These are phyloP conservation scores for Daldinia grandis DNA, from an alignment of 495 filamentous ascomycete genomes.

Conservation along the genomic window DNA sequence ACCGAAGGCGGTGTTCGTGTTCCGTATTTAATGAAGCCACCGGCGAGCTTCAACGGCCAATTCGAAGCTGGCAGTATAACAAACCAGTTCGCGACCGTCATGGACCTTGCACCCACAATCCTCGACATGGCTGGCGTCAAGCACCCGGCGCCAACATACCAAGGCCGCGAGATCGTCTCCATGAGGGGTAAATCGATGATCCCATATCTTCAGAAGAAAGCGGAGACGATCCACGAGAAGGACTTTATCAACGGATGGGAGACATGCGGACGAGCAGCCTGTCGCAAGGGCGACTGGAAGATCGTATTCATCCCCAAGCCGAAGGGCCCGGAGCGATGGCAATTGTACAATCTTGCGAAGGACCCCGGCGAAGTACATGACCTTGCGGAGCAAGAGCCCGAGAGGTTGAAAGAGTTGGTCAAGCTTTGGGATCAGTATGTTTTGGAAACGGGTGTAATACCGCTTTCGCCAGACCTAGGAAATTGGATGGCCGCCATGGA, in stretches of 20 bases:
- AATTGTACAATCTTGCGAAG: slow-evolving; percentile 50
- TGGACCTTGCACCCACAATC: slow-evolving; percentile 70
- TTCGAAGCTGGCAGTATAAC: slow-evolving; percentile 55
- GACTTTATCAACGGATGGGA: slow-evolving; percentile 53
- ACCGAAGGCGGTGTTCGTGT: slow-evolving; percentile 69
- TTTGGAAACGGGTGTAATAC: slow-evolving; percentile 64
- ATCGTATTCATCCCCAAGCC: slow-evolving; percentile 49
- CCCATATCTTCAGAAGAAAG: slow-evolving; percentile 42
- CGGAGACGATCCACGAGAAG: slow-evolving; percentile 50
- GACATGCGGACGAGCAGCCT: slow-evolving; percentile 49
- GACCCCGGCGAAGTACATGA: slow-evolving; percentile 55
- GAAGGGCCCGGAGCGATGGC: slow-evolving; percentile 44
- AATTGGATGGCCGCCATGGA: slow-evolving; percentile 66
- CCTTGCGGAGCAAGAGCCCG: slow-evolving; percentile 43
- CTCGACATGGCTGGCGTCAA: slow-evolving; percentile 68
- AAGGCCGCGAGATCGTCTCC: slow-evolving; percentile 63
- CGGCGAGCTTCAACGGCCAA: slow-evolving; percentile 46
- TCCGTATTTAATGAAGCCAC: slow-evolving; percentile 63
- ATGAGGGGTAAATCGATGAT: slow-evolving; percentile 63
- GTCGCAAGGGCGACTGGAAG: slow-evolving; percentile 55
- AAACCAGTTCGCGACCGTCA: slow-evolving; percentile 68
- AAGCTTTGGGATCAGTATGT: slow-evolving; percentile 58
- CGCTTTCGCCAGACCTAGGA: slow-evolving; percentile 48
- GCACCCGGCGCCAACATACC: slow-evolving; percentile 65
- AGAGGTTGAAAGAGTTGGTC: slow-evolving; percentile 47